phyloP scores from a whole-genome alignment of 371 early-diverging fungal species.

The Mucor indicus region DNA sequence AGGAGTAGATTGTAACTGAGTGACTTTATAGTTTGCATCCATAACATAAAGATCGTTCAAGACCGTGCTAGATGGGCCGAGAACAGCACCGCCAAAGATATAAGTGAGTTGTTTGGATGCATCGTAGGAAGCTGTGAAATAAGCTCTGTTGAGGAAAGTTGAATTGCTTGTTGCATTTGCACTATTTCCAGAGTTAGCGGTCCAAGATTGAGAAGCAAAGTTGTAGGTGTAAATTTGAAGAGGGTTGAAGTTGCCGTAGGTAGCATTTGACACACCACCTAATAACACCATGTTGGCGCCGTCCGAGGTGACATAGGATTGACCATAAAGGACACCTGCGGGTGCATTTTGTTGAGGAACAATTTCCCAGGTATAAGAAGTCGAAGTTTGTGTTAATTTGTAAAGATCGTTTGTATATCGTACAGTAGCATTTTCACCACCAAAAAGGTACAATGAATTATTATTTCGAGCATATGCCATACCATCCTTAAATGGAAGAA shows the following conservation, averaged over 20 bases:
- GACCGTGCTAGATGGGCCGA: conserved; percentile 11
- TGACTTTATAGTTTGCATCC: conserved; percentile 18
- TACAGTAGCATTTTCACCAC: conserved; percentile 26
- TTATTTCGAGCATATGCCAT: conserved; percentile 27
- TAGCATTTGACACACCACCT: conserved; percentile 20
- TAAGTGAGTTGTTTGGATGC: conserved; percentile 15
- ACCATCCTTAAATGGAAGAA: conserved; percentile 26
- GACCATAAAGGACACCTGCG: conserved; percentile 12
- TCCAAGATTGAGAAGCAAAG: conserved; percentile 22
- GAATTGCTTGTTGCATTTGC: conserved; percentile 2
- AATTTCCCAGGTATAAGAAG: conserved; percentile 16
- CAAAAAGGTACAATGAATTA: conserved; percentile 21
- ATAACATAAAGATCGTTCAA: conserved; percentile 32
- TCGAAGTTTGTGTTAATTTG: conserved; percentile 17
- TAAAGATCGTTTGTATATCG: conserved; percentile 23
- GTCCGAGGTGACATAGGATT: conserved; percentile 18
- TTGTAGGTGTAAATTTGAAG: conserved; percentile 17
- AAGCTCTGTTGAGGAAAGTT: conserved; percentile 18
- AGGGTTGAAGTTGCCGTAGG: neutral
- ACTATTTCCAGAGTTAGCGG: conserved; percentile 6
- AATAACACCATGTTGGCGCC: conserved; percentile 16
- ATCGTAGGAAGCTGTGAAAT: conserved; percentile 19
- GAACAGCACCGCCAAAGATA: conserved; percentile 33
- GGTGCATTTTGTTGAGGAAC: conserved; percentile 22
- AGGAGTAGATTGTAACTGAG: conserved; percentile 14